Base-by-base conservation (phyloP, 1,139 yeast species). In the Meyerozyma guilliermondii region DNA sequence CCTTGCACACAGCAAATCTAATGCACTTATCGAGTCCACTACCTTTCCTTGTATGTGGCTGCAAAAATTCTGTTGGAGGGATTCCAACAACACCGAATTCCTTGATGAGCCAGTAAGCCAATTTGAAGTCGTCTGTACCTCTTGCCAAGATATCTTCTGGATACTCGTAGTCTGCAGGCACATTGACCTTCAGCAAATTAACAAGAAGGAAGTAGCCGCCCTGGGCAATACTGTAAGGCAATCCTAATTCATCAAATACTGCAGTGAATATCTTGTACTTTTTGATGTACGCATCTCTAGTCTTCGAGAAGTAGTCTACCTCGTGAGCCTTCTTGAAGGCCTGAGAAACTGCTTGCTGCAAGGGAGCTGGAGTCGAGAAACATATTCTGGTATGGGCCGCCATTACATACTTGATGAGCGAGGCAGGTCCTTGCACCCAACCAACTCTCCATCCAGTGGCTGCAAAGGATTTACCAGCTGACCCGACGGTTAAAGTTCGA, bases 371-470 rank as follows among this genome's bases (percentile, higher is more conserved):
- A 2, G 89, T 80, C 7, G 92, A 75, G 64, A 88, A 88, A 58
- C 95, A 86, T 52, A 91, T 88, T 64, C 98, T 79, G 2, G 96
- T 88, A 63, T 92, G 96, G 1, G 98, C 98, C 29, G 87, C 81
- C 8, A 89, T 76, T 3, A 83, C 95, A 59, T 86, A 87, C 51
- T 83, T 81, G 55, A 92, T 74, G 52, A 91, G 71, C 22, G 83
- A 84, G n/a, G 87, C 76, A 41, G 87, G 84, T 6, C 97, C 98
- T 49, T 91, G 83, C 33, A 91, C 76, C 92, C 95, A 92, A 42
- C 98, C 98, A 43, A 92, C 79, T 70, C 98, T 81, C 97, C 98
- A 92, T 43, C 98, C 98, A 22, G 98, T 92, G 35, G 96, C 96
- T 22, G 96, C 95, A 68, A 92, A 92, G 0, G 96, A 83, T 65